Base-by-base conservation (phyloP, 1,139 yeast genomes). In the Zygoascus hellenicus region DNA sequence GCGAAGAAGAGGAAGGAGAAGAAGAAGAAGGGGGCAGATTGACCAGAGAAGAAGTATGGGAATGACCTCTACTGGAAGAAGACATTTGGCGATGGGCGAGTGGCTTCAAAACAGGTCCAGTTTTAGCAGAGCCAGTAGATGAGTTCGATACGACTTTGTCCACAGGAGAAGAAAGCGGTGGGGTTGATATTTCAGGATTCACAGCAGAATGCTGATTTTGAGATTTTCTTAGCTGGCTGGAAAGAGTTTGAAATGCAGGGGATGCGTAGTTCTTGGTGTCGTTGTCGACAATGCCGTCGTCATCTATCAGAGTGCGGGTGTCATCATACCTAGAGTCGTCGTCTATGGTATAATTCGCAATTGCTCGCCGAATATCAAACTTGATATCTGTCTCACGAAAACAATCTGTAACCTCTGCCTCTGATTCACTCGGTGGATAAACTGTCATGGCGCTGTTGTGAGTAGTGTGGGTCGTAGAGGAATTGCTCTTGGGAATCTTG, bases 61-160 rank as follows among this genome's bases (percentile, higher is more conserved):
- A 28, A 36, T 26, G 19, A 36, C 10, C 16, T 11, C 15, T n/a
- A 3, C 29, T 19, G 4, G 26, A 36, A 1, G 29, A 28, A 7
- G 38, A 36, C 13, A 36, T 28, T 14, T 26, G 38, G 5, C 38
- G 19, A 13, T 36, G 38, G 19, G 15, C 28, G 19, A 32, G 22
- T n/a, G 19, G 37, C 32, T 43, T 43, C 17, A 48, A 43, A 22
- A 48, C 43, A 15, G 51, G 51, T 9, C 51, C 51, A 5, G 51
- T 48, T 32, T 48, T 48, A 2, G 51, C 48, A 15, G 51, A 43
- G 13, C 51, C 51, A 6, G 47, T 4, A 19, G 13, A 10, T 17
- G 39, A 36, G 16, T 11, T 11, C 14, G 39, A 14, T n/a, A 9
- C 29, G 6, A 7, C 13, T 15, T 36, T 36, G 39, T n/a, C 9